Percentiles rank a stretch among this genome's conserved stretches.
Conservation (phyloP, 2,329 filamentous ascomycete genomes). For the Alternaria sp. region DNA sequence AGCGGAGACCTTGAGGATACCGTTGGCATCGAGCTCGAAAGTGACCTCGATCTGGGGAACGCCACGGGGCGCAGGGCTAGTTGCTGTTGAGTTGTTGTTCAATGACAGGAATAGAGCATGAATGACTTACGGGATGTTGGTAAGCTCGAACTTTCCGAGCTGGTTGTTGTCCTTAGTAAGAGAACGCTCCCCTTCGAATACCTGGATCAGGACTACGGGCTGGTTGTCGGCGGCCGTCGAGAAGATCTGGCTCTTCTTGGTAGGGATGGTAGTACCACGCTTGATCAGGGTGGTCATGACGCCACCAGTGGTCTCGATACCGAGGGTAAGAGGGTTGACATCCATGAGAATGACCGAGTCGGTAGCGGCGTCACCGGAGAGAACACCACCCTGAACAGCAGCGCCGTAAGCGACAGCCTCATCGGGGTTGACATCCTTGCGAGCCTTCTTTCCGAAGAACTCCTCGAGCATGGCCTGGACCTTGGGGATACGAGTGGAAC, state of each 20-base stretch:
- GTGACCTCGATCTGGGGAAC: conserved; percentile 98
- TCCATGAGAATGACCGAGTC: conserved; percentile 91
- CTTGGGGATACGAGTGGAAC: conserved; percentile 99
- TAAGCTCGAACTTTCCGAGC: conserved; percentile 98
- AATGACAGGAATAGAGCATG: neutral
- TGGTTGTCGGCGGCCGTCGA: conserved; percentile 97
- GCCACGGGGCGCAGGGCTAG: conserved; percentile 82
- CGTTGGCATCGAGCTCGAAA: conserved; percentile 97
- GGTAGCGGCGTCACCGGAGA: conserved; percentile 86
- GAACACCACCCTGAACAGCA: conserved; percentile 94
- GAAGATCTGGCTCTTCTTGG: conserved; percentile 98
- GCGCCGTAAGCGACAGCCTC: conserved; percentile 98
- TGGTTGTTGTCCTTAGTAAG: conserved; percentile 72
- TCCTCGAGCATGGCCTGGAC: conserved; percentile 94
- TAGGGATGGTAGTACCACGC: conserved; percentile 93
- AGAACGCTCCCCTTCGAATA: conserved; percentile 86
- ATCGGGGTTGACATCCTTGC: conserved; percentile 99
- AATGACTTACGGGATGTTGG: conserved; percentile 74
- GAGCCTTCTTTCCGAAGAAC: conserved; percentile 97
- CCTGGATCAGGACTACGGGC: conserved; percentile 92
- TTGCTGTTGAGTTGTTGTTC: conserved; percentile 29
- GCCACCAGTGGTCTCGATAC: conserved; percentile 96
- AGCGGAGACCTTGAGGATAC: conserved; percentile 95
- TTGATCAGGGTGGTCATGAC: conserved; percentile 98
- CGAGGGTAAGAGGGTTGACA: conserved; percentile 93